These are phyloP conservation scores for Kodamaea leandrae DNA, from an alignment of 805 yeast species.

Conservation along the genomic window DNA sequence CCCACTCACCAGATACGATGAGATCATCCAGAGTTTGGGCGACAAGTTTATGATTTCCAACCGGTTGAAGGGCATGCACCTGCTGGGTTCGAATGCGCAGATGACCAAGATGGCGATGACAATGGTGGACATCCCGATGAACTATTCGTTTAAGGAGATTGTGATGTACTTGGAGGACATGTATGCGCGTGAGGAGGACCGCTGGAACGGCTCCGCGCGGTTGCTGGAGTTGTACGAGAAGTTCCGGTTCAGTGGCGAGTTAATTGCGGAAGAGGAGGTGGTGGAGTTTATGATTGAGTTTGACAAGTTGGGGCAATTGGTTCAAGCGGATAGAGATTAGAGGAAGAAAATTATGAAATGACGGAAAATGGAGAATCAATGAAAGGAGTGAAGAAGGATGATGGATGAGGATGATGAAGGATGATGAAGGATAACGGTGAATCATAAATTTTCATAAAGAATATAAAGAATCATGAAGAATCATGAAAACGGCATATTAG, in stretches of 20 bases:
- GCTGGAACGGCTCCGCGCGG: constrained; percentile 6
- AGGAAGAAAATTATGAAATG: background rate
- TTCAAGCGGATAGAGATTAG: constrained; percentile 4
- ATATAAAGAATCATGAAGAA: too few species aligned
- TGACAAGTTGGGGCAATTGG: constrained; percentile 16
- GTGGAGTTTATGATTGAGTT: constrained; percentile 49
- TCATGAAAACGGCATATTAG: too few species aligned
- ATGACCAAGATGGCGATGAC: constrained; percentile 35
- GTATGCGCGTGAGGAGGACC: constrained; percentile 2
- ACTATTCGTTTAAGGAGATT: constrained; percentile 42
- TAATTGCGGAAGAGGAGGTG: constrained; percentile 59
- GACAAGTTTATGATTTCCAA: constrained; percentile 46
- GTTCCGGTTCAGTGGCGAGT: constrained; percentile 61
- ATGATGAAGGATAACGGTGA: too few species aligned
- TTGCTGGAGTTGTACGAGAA: constrained; percentile 58
- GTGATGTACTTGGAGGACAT: constrained; percentile 29
- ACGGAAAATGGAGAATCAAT: background rate
- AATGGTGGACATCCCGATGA: constrained; percentile 33
- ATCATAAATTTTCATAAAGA: too few species aligned
- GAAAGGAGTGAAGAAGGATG: background rate
- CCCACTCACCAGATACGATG: constrained; percentile 45
- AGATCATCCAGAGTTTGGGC: constrained; percentile 57
- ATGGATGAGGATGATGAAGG: background rate
- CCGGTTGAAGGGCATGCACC: background rate
- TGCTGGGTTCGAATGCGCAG: constrained; percentile 11